Conservation (phyloP, 2,329 filamentous ascomycete genomes). For the Xylariaceae sp. region DNA sequence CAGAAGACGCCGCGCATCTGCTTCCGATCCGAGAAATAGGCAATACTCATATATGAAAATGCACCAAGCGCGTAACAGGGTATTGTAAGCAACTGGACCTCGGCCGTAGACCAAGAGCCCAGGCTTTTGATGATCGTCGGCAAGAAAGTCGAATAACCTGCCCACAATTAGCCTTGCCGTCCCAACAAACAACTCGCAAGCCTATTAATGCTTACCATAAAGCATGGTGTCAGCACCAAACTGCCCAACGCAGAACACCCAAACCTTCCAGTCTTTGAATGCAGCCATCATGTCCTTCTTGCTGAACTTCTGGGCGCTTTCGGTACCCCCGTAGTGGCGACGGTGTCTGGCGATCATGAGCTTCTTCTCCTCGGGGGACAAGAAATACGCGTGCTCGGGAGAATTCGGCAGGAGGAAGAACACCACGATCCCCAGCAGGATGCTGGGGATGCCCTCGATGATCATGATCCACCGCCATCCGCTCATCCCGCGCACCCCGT, state of each 20-base stretch:
- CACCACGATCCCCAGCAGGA: conserved; percentile 60
- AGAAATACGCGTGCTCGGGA: conserved; percentile 65
- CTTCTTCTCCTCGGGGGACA: conserved; percentile 62
- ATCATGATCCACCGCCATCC: conserved; percentile 79
- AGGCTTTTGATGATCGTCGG: conserved; percentile 79
- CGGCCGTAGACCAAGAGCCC: conserved; percentile 64
- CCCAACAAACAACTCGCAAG: background rate
- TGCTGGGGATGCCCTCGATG: conserved; percentile 52
- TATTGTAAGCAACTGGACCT: conserved; percentile 78
- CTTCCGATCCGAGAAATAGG: conserved; percentile 69
- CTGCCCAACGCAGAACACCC: conserved; percentile 70
- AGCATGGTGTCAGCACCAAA: conserved; percentile 79
- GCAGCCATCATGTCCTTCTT: conserved; percentile 69
- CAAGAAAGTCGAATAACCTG: conserved; percentile 76
- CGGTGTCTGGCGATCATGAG: conserved; percentile 50
- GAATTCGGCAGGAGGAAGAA: conserved; percentile 67
- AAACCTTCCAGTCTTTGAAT: conserved; percentile 78
- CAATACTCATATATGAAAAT: conserved; percentile 68
- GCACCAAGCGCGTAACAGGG: conserved; percentile 79
- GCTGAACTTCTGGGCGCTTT: conserved; percentile 52
- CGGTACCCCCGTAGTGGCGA: conserved; percentile 55
- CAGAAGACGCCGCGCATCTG: conserved; percentile 71
- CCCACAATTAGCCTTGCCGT: conserved; percentile 5
- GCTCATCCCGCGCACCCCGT: conserved; percentile 65
- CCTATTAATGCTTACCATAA: conserved; percentile 54